A percentile compares a stretch with the other conserved stretches of the same genome.
Conservation (phyloP, 768 basidiomycete genomes). For the Phanerodontia chrysosporium region DNA sequence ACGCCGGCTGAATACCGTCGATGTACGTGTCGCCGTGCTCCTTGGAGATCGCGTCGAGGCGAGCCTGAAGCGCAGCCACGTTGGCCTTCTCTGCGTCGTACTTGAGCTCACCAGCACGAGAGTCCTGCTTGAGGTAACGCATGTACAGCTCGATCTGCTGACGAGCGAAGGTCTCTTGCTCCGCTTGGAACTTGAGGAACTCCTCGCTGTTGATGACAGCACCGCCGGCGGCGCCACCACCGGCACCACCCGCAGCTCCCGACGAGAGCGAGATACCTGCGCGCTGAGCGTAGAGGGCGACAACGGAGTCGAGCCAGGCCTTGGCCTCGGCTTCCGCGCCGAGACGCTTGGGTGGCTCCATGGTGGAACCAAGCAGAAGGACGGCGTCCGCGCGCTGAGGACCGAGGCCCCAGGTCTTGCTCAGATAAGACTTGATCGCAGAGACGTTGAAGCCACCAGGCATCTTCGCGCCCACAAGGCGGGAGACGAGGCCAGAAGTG, state of each 20-base stretch:
- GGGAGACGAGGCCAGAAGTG: slow-evolving; percentile 83
- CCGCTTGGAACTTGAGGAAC: slow-evolving; percentile 92
- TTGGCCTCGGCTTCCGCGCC: slow-evolving; percentile 90
- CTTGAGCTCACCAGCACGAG: slow-evolving; percentile 86
- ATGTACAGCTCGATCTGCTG: slow-evolving; percentile 96
- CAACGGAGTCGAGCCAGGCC: slow-evolving; percentile 86
- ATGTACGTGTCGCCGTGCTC: slow-evolving; percentile 95
- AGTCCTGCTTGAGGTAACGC: slow-evolving; percentile 93
- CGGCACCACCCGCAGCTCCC: slow-evolving; percentile 57
- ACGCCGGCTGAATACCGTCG: slow-evolving; percentile 91
- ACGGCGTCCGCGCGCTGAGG: slow-evolving; percentile 85
- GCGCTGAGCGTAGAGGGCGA: slow-evolving; percentile 81
- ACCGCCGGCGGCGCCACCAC: slow-evolving; percentile 63
- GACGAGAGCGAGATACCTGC: slow-evolving; percentile 81
- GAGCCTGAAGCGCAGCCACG: slow-evolving; percentile 67
- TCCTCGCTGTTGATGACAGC: slow-evolving; percentile 96
- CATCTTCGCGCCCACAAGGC: slow-evolving; percentile 94
- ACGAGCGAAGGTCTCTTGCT: slow-evolving; percentile 87
- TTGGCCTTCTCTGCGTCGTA: slow-evolving; percentile 84
- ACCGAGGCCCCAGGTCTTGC: slow-evolving; percentile 95
- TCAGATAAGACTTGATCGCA: slow-evolving; percentile 82
- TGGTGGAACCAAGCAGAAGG: slow-evolving; percentile 83
- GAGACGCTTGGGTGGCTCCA: slow-evolving; percentile 92
- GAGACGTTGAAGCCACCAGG: slow-evolving; percentile 97
- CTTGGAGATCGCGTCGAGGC: slow-evolving; percentile 80